These are phyloP conservation scores for Blastobotrys attinorum DNA, from an alignment of 805 yeast genomes.

Conservation along the genomic window DNA sequence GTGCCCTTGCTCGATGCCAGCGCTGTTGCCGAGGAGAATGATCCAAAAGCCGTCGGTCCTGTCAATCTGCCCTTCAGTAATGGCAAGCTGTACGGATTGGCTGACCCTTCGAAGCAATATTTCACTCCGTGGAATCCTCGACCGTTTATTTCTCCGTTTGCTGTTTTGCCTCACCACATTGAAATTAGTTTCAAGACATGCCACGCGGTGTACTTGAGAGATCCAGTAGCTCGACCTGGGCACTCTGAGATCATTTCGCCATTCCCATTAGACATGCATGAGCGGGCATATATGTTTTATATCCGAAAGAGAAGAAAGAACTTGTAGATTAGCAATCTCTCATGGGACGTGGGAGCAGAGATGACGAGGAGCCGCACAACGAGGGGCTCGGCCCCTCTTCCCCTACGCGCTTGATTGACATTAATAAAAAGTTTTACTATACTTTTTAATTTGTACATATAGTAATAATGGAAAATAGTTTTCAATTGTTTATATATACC, in stretches of 20 bases:
- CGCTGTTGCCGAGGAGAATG: constrained; percentile 41
- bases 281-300: constrained; percentile 93
- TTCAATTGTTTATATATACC: constrained; percentile 38
- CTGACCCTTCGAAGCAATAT: constrained; percentile 67
- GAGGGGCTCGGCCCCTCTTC: too few relatives aligned
- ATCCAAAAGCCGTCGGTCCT: constrained; percentile 34
- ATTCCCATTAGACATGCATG: constrained; percentile 70
- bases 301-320: constrained; percentile 28
- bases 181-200: constrained; percentile 88
- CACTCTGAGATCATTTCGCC: constrained; percentile 94
- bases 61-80: constrained; percentile 76
- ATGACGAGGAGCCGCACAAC: too few relatives aligned
- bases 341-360: too few relatives aligned
- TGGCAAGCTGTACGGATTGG: constrained; percentile 66
- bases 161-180: constrained; percentile 84
- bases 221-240: constrained; percentile 96
- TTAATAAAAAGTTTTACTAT: too few relatives aligned
- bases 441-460: constrained; percentile 8
- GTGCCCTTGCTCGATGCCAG: constrained; percentile 40
- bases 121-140: constrained; percentile 98
- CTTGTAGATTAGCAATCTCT: too few relatives aligned
- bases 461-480: background rate
- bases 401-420: too few relatives aligned
- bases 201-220: constrained; percentile 93
- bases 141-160: constrained; percentile 86